Evolutionary conservation across 2,329 filamentous ascomycete genomes (phyloP), one percentile per base, ranked within the genome.

Genomic region (Pseudopithomyces maydicus): DNA sequence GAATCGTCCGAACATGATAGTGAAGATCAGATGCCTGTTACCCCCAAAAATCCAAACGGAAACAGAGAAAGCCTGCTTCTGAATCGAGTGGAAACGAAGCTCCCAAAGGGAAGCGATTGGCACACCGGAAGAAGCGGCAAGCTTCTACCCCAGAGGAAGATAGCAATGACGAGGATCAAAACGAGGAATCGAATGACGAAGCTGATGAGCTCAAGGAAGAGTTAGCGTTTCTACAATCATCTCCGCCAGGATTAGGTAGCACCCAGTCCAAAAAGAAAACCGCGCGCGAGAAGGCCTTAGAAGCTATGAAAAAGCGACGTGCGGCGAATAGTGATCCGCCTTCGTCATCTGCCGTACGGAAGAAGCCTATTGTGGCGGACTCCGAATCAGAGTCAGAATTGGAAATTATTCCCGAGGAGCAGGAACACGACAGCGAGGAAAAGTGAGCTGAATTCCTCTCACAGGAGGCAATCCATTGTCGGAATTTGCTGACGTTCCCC

Each of bases 181-280:
- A 67, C 17, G 64, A 63, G 20, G 59, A 63, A 8, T 67, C 47
- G 19, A 42, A 56, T 45, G 55, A 52, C n/a, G 57, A 57, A 46
- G 35, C 70, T n/a, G 76, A 79, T 11, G 79, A 81, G 45, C 63
- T 82, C 11, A 71, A 77, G 36, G 78, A 81, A 49, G 80, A 82
- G 39, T 66, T 82, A 2, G 75, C 79, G 5, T 80, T 79, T 52
- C 63, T 82, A 12, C 57, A 68, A 38, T 74, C 74, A 1, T 75
- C 74, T 1, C 69, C 72, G 61, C 62, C 63, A 56, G 60, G 68
- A 17, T 45, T 72, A 6, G 55, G 69, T 26, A 72, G 66, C 42
- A 65, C 58, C 2, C 61, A 69, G 1, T 60, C 59, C 3, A 71
- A 65, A 42, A 68, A 69, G 1, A 68, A 68, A 65, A 76, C 64